A percentile compares a stretch with the other conserved stretches of the same genome.
These are phyloP conservation scores for Camellia granthamiana DNA, from an alignment of 148 eudicot species.

Conservation along the genomic window DNA sequence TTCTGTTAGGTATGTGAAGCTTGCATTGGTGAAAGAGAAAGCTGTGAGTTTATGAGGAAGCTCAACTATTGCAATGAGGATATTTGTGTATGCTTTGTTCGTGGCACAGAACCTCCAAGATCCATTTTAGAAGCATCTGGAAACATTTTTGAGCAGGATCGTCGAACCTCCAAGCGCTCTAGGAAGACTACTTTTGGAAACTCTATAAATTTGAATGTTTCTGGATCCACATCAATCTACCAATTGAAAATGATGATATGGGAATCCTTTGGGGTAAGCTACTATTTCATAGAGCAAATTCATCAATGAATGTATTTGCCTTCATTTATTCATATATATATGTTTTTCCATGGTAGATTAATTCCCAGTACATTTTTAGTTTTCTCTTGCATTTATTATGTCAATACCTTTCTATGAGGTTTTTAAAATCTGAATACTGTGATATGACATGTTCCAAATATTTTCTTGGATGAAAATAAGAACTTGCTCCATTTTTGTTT, in stretches of 20 bases:
- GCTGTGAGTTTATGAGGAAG: slow-evolving; percentile 73
- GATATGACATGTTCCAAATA: background rate
- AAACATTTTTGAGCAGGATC: slow-evolving; percentile 65
- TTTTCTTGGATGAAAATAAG: slow-evolving; percentile 3
- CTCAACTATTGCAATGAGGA: slow-evolving; percentile 89
- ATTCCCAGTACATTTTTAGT: slow-evolving; percentile 1
- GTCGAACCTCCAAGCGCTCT: slow-evolving; percentile 95
- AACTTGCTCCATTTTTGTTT: background rate
- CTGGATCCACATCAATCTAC: slow-evolving; percentile 85
- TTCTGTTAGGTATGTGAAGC: slow-evolving; percentile 71
- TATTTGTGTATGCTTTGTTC: slow-evolving; percentile 75
- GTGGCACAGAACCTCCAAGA: slow-evolving; percentile 91
- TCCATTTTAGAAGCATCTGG: slow-evolving; percentile 79
- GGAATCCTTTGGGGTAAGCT: slow-evolving; percentile 98
- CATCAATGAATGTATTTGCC: background rate
- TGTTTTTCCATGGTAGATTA: too few relatives aligned
- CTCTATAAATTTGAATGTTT: slow-evolving; percentile 73
- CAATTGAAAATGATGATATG: slow-evolving; percentile 99
- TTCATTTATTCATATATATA: background rate
- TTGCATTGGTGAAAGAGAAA: slow-evolving; percentile 96
- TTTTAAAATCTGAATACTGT: background rate
- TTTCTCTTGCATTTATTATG: background rate
- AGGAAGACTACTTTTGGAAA: slow-evolving; percentile 77
- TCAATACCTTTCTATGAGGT: background rate
- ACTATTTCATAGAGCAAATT: slow-evolving; percentile 13